A percentile compares a stretch with the other conserved stretches of the same genome.
phyloP scores from a whole-genome alignment of 1,284 basidiomycete genomes.

The Fomitopsis betulina region DNA sequence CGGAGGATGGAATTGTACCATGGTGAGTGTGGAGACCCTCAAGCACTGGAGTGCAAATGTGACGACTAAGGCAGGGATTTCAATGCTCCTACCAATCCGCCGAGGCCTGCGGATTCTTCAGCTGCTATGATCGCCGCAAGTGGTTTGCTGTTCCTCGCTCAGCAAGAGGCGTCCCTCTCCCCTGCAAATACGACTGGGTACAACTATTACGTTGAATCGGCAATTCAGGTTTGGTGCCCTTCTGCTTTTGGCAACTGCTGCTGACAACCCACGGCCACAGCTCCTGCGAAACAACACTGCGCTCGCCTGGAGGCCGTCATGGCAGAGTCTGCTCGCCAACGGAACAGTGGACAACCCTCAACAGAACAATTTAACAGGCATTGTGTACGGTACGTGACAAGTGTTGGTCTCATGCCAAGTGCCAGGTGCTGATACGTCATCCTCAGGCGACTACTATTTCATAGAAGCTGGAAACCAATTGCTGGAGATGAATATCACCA shows the following conservation, averaged over 20 bases:
- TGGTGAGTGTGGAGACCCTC: slow-evolving; percentile 37
- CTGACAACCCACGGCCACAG: slow-evolving; percentile 22
- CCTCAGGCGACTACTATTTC: slow-evolving; percentile 38
- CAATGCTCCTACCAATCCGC: slow-evolving; percentile 51
- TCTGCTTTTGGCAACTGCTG: not conserved
- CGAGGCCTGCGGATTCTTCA: slow-evolving; percentile 61
- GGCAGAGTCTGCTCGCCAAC: slow-evolving; percentile 62
- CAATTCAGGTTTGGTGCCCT: slow-evolving; percentile 36
- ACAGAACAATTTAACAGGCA: slow-evolving; percentile 54
- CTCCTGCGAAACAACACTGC: slow-evolving; percentile 47
- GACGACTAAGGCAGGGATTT: slow-evolving; percentile 49
- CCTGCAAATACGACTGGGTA: slow-evolving; percentile 33
- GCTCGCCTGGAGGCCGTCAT: slow-evolving; percentile 51
- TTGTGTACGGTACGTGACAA: slow-evolving; percentile 50
- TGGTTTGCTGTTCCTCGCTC: slow-evolving; percentile 53
- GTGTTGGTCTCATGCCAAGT: not conserved
- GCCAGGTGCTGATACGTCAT: not conserved
- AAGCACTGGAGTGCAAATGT: not conserved
- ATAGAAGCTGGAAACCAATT: slow-evolving; percentile 32
- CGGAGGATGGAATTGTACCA: slow-evolving; percentile 54
- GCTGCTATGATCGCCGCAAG: slow-evolving; percentile 58
- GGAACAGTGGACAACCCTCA: slow-evolving; percentile 59
- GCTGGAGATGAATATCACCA: slow-evolving; percentile 13
- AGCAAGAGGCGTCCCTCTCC: slow-evolving; percentile 37
- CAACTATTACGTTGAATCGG: slow-evolving; percentile 41